Base-by-base conservation (phyloP, 2,329 filamentous ascomycete species). In the Alternaria triticimaculans region DNA sequence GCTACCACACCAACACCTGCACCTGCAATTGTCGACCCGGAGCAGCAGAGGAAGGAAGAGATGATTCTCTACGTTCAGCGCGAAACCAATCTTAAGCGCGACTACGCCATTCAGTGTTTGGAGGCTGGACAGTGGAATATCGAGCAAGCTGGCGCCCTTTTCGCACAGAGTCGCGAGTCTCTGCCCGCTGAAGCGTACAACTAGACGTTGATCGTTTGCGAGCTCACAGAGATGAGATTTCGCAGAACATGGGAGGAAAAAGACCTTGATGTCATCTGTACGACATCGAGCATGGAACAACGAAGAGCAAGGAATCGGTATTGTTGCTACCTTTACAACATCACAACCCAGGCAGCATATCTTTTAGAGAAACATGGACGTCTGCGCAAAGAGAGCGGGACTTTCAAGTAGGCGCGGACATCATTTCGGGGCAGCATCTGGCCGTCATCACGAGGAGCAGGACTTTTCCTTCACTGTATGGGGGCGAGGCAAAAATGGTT, bases 21-120 rank as follows among this genome's bases (percentile, higher is more conserved):
- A 12, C 43, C 58, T 9, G 43, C 55, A 23, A 25, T 41, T 4
- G 12, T 41, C 28, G 62, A 64, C 25, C 43, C 61, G 26, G 68
- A 66, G 46, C 64, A 67, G 43, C 70, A 72, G 54, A 60, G 91
- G 69, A 87, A 92, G 71, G 87, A 90, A 67, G 88, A 94, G 82
- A 84, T 97, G 75, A 83, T 89, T 21, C 71, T 83, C 20, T 90
- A 96, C 76, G 86, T 97, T 56, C 90, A 89, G 68, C 89, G 88
- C 68, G 89, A 89, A 73, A 97, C 94, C 1, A 88, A 89, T 61
- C 93, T 99, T 89, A 96, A 88, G 9, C 81, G 89, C 10, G 85
- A 92, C 62, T 97, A 92, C 77, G 91, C 94, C 1, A 87, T 90
- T 70, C 87, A 96, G 84, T 97, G 95, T 72, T 84, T 98, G 15